Evolutionary conservation across 768 basidiomycete species (phyloP).

Genomic region (Exsudoporus frostii): DNA sequence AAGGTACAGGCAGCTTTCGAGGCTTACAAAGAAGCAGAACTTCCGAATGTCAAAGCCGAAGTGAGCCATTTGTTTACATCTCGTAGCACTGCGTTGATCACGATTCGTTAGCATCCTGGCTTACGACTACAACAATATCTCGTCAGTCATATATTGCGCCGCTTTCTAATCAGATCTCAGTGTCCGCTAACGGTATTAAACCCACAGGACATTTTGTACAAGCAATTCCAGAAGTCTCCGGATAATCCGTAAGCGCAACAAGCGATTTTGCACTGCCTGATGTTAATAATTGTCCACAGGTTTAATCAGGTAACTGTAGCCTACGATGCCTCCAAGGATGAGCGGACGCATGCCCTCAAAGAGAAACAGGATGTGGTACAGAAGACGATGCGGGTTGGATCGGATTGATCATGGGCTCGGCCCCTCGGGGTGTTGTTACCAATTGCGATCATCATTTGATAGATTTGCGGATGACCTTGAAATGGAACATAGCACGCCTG

Average conservation of each 20-base stretch:
- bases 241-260: slow-evolving; percentile 77
- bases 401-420: slow-evolving; percentile 5
- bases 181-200: background rate
- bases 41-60: slow-evolving; percentile 74
- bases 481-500: slow-evolving; percentile 10
- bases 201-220: slow-evolving; percentile 76
- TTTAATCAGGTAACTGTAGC: slow-evolving; percentile 80
- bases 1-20: slow-evolving; percentile 72
- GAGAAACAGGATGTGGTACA: slow-evolving; percentile 62
- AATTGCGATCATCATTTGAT: slow-evolving; percentile 8
- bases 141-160: slow-evolving; percentile 35
- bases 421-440: background rate
- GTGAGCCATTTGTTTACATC: slow-evolving; percentile 40
- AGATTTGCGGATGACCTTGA: background rate
- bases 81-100: slow-evolving; percentile 10
- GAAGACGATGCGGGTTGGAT: slow-evolving; percentile 53
- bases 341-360: slow-evolving; percentile 73
- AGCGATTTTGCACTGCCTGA: slow-evolving; percentile 6
- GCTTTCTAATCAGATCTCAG: background rate
- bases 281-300: slow-evolving; percentile 35
- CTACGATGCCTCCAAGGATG: slow-evolving; percentile 87
- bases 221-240: slow-evolving; percentile 94
- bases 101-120: slow-evolving; percentile 67
- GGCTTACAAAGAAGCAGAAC: slow-evolving; percentile 82
- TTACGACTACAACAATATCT: slow-evolving; percentile 89